A percentile compares a stretch with the other conserved stretches of the same genome.
Conservation (phyloP, 805 yeast species). For the Saturnispora kantuleensis region DNA sequence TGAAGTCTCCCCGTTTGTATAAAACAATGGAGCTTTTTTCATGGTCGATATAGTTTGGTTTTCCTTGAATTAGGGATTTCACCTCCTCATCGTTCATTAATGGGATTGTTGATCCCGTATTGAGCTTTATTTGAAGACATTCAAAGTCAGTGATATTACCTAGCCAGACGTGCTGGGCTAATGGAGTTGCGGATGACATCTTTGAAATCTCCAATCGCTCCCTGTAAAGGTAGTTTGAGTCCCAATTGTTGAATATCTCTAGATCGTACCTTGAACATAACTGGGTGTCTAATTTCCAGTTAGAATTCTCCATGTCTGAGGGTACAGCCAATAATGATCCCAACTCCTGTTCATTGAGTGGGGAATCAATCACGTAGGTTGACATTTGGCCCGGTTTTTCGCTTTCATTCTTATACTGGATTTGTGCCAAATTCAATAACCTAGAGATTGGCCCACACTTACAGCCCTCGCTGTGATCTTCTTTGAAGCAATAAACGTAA, state of each 20-base stretch:
- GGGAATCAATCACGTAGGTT: too few relatives aligned
- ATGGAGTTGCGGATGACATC: conserved; percentile 70
- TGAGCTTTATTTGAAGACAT: conserved; percentile 25
- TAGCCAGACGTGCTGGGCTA: conserved; percentile 52
- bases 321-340: too few relatives aligned
- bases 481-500: conserved; percentile 58
- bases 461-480: conserved; percentile 28
- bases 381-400: conserved; percentile 8
- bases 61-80: not conserved
- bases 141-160: conserved; percentile 77
- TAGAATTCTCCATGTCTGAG: too few relatives aligned
- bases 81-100: conserved; percentile 1
- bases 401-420: conserved; percentile 19
- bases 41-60: conserved; percentile 37
- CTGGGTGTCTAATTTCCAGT: conserved; percentile 18
- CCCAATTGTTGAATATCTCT: conserved; percentile 48
- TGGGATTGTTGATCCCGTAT: conserved; percentile 10
- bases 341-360: too few relatives aligned
- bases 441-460: conserved; percentile 31
- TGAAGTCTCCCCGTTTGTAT: conserved; percentile 25
- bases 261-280: conserved; percentile 30
- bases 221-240: conserved; percentile 53
- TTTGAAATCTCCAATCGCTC: conserved; percentile 77
- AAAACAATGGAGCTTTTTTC: conserved; percentile 42
- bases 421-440: conserved; percentile 35